Percentiles rank a stretch among this genome's conserved stretches.
Conservation (phyloP, 2,329 filamentous ascomycete species). For the Colletotrichum ledebouriae region DNA sequence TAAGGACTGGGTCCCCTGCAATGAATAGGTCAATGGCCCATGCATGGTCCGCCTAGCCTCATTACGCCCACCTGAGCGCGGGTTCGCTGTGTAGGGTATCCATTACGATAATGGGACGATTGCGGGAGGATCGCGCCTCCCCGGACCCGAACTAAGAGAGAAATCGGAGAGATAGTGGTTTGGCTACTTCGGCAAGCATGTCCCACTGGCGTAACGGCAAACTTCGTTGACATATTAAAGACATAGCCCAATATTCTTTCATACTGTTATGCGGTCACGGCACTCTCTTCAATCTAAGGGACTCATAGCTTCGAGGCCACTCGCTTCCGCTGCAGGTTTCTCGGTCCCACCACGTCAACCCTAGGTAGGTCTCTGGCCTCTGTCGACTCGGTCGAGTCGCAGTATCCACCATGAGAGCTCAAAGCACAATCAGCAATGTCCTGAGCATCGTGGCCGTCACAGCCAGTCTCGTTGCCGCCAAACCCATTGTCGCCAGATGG, state of each 20-base stretch:
- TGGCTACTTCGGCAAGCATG: conserved; percentile 22
- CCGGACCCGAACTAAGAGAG: neutral
- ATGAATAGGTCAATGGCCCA: conserved; percentile 21
- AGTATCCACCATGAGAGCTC: conserved; percentile 35
- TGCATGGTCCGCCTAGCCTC: conserved; percentile 15
- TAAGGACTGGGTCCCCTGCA: conserved; percentile 32
- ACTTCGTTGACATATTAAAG: conserved; percentile 40
- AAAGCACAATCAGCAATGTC: conserved; percentile 24
- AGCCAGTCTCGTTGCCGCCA: conserved; percentile 23
- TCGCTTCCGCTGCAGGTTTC: conserved; percentile 1
- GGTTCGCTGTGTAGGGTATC: conserved; percentile 19
- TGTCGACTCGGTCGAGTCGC: conserved; percentile 15
- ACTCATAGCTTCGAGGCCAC: neutral
- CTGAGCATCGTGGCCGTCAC: conserved; percentile 19
- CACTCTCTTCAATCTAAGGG: conserved; percentile 18
- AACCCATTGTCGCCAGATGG: conserved; percentile 20
- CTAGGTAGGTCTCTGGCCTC: conserved; percentile 35
- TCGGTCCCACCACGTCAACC: conserved; percentile 18
- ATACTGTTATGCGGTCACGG: neutral
- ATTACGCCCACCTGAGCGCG: conserved; percentile 22
- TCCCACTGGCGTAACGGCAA: conserved; percentile 23
- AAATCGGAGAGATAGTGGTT: conserved; percentile 7
- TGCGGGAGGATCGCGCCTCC: conserved; percentile 11
- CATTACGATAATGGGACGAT: conserved; percentile 36
- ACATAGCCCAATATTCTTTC: conserved; percentile 10